These are phyloP conservation scores for Monilinia fructicola DNA, from an alignment of 2,329 filamentous ascomycete genomes.

Conservation along the genomic window DNA sequence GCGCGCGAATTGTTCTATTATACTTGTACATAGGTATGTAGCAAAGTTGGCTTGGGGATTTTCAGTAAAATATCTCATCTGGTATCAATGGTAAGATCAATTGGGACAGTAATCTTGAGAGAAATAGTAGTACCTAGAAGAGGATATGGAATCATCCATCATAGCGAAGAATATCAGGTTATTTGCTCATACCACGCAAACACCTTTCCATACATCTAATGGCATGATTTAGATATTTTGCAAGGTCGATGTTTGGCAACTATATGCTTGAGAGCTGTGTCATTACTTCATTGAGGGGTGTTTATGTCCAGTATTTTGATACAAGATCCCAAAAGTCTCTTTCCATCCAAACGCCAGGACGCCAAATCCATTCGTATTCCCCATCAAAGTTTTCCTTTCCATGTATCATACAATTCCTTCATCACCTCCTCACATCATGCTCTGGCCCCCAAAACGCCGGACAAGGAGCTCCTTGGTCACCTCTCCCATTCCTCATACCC, in stretches of 20 bases:
- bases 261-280: background rate
- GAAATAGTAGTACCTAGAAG: background rate
- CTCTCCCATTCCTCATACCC: constrained; percentile 54
- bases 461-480: constrained; percentile 36
- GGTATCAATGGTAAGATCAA: background rate
- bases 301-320: background rate
- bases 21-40: background rate
- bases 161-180: background rate
- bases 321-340: constrained; percentile 4
- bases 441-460: constrained; percentile 35
- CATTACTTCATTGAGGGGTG: constrained; percentile 20
- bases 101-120: background rate
- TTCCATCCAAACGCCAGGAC: constrained; percentile 15
- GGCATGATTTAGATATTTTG: background rate
- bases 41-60: background rate
- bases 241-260: background rate
- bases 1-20: background rate
- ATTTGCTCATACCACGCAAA: background rate
- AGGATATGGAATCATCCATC: background rate
- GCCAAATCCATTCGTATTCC: constrained; percentile 3
- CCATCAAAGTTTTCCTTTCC: background rate
- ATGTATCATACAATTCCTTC: background rate
- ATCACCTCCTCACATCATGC: constrained; percentile 1
- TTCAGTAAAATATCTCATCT: background rate
- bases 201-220: background rate